These are phyloP conservation scores for Fusarium nisikadoi DNA, from an alignment of 2,329 filamentous ascomycete genomes.

Conservation along the genomic window DNA sequence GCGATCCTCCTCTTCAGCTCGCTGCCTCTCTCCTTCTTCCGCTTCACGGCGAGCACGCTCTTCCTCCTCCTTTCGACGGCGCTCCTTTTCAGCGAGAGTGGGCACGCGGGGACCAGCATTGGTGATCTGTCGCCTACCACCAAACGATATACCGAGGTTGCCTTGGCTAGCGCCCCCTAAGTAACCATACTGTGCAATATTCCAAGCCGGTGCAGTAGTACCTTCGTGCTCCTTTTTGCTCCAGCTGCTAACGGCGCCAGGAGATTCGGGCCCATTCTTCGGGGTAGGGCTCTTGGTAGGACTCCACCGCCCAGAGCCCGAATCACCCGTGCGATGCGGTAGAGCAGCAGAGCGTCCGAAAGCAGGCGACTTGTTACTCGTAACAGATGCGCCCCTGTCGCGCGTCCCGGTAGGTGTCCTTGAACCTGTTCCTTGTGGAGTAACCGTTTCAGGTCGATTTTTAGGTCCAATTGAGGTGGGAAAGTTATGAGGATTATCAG, in stretches of 20 bases:
- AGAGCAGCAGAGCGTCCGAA: conserved; percentile 55
- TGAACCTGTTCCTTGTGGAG: conserved; percentile 72
- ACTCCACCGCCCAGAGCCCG: conserved; percentile 66
- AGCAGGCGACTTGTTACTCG: conserved; percentile 67
- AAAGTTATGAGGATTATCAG: conserved; percentile 78
- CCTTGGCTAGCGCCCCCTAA: conserved; percentile 98
- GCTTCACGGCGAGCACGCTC: conserved; percentile 66
- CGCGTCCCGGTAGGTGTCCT: conserved; percentile 59
- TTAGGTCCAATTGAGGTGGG: conserved; percentile 81
- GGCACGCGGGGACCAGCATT: conserved; percentile 82
- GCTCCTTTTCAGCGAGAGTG: conserved; percentile 85
- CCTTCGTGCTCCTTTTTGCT: conserved; percentile 85
- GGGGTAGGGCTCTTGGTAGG: conserved; percentile 68
- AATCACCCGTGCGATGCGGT: conserved; percentile 64
- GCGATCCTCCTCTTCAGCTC: conserved; percentile 71
- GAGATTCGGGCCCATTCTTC: conserved; percentile 62
- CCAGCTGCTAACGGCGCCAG: conserved; percentile 81
- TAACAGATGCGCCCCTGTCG: conserved; percentile 62
- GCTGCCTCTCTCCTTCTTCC: conserved; percentile 62
- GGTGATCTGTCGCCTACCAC: conserved; percentile 91
- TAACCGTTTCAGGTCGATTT: conserved; percentile 66
- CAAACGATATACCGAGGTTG: conserved; percentile 93
- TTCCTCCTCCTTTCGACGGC: conserved; percentile 68
- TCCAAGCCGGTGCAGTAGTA: conserved; percentile 90
- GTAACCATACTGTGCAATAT: conserved; percentile 97